A percentile compares a stretch with the other conserved stretches of the same genome.
phyloP scores from a whole-genome alignment of 2,329 filamentous ascomycete species.

The Bipolaris zeicola region DNA sequence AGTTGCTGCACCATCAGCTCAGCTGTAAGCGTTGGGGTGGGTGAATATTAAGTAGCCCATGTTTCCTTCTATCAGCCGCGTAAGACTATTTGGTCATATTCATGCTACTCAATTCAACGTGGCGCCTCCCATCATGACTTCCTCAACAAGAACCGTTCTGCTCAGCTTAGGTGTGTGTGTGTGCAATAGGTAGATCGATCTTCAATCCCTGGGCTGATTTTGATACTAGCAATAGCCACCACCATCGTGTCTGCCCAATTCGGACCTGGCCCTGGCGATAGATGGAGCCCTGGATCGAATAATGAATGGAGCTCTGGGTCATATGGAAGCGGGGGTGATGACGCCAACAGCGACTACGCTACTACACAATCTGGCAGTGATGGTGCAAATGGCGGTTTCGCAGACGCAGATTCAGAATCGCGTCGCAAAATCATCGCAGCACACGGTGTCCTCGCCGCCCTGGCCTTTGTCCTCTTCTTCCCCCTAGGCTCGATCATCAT shows the following conservation, averaged over 20 bases:
- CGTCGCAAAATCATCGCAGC: constrained; percentile 44
- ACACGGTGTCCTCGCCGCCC: constrained; percentile 51
- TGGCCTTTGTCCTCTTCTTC: constrained; percentile 54
- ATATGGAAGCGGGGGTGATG: constrained; percentile 8
- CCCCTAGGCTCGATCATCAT: constrained; percentile 53
- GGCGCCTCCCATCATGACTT: constrained; percentile 15
- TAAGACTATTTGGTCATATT: not conserved
- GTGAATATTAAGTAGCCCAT: constrained; percentile 11
- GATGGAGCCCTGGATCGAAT: constrained; percentile 15
- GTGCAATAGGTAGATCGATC: no score
- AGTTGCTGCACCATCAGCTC: constrained; percentile 3
- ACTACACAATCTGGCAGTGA: constrained; percentile 6
- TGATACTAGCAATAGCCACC: constrained; percentile 12
- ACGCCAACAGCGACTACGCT: constrained; percentile 4
- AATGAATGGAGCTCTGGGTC: constrained; percentile 8
- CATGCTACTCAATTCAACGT: not conserved
- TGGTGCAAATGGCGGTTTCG: constrained; percentile 4
- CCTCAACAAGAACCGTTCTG: constrained; percentile 10
- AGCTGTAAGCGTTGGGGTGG: constrained; percentile 3
- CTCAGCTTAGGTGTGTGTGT: constrained; percentile 22
- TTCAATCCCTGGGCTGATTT: constrained; percentile 6
- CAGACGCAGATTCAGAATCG: constrained; percentile 3
- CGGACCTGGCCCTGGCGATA: constrained; percentile 8
- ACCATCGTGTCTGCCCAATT: constrained; percentile 24
- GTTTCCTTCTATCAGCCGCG: not conserved